phyloP scores from a whole-genome alignment of 768 basidiomycete species.

The Rhodotorula diobovata region DNA sequence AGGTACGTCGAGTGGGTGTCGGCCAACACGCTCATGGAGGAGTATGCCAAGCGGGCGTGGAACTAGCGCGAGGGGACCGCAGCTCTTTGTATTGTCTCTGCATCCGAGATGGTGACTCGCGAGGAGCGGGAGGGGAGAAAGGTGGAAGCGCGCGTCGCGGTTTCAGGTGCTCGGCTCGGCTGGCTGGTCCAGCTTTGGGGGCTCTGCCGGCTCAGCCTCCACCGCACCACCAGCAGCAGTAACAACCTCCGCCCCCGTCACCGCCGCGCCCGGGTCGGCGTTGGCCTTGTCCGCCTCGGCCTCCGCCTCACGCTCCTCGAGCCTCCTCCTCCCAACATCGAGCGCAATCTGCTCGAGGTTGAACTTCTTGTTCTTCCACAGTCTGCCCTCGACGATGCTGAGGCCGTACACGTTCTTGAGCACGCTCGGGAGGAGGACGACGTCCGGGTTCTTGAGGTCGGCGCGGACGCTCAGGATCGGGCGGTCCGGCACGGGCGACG shows the following conservation, averaged over 20 bases:
- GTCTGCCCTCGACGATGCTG: constrained; percentile 32
- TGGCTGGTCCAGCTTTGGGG: no score
- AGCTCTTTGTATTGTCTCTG: no score
- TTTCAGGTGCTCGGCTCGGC: no score
- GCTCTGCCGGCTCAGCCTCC: not conserved
- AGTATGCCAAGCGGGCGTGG: constrained; percentile 55
- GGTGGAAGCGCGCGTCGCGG: no score
- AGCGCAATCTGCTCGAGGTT: constrained; percentile 31
- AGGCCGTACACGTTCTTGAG: constrained; percentile 31
- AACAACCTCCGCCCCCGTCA: not conserved
- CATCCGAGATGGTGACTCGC: no score
- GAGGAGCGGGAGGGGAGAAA: no score
- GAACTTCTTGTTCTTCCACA: constrained; percentile 37
- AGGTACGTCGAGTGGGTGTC: constrained; percentile 56
- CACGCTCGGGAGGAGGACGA: constrained; percentile 36
- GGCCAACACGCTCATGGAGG: constrained; percentile 56
- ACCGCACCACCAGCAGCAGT: not conserved
- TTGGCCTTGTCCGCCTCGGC: not conserved
- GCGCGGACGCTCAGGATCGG: constrained; percentile 16
- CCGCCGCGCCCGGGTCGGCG: not conserved
- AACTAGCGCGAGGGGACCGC: not conserved
- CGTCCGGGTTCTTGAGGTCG: constrained; percentile 33
- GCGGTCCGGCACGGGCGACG: constrained; percentile 17
- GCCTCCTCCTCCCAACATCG: constrained; percentile 19
- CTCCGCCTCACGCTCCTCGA: not conserved